These are phyloP conservation scores for Backusella westeae DNA, from an alignment of 192 early-diverging fungal species.

Conservation along the genomic window DNA sequence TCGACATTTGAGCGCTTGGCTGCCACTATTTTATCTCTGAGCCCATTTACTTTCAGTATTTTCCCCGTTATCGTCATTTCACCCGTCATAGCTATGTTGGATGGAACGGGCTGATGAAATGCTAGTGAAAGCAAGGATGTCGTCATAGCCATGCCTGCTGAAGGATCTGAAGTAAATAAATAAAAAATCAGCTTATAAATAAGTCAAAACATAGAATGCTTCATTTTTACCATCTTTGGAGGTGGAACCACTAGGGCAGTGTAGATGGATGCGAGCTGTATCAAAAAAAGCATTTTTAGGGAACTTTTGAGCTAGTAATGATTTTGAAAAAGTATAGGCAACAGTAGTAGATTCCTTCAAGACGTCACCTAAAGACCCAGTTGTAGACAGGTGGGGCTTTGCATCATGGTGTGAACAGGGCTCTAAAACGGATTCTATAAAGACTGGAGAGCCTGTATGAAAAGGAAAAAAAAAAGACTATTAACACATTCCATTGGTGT, in stretches of 20 bases:
- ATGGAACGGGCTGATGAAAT: constrained; percentile 65
- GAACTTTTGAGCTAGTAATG: constrained; percentile 67
- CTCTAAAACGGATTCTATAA: constrained; percentile 91
- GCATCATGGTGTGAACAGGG: constrained; percentile 54
- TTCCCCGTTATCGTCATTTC: constrained; percentile 97
- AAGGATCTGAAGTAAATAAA: constrained; percentile 62
- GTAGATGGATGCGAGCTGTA: constrained; percentile 86
- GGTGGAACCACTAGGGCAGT: constrained; percentile 94
- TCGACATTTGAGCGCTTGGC: constrained; percentile 91
- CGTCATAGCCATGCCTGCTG: constrained; percentile 93
- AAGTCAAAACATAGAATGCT: not conserved
- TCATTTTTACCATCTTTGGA: constrained; percentile 84
- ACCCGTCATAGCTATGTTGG: constrained; percentile 95
- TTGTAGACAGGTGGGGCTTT: constrained; percentile 65
- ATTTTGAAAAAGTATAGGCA: constrained; percentile 93
- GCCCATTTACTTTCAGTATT: constrained; percentile 91
- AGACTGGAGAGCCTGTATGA: constrained; percentile 78
- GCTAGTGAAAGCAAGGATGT: constrained; percentile 92
- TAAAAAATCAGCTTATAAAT: not conserved
- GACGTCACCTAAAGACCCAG: constrained; percentile 95
- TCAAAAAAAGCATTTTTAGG: constrained; percentile 92
- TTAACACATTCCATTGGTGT: not conserved
- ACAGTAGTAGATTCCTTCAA: constrained; percentile 97
- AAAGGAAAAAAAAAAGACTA: not conserved
- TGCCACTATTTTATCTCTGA: constrained; percentile 96